A percentile compares a stretch with the other conserved stretches of the same genome.
Conservation (phyloP, 192 early-diverging fungal species). For the Gonapodya prolifera region DNA sequence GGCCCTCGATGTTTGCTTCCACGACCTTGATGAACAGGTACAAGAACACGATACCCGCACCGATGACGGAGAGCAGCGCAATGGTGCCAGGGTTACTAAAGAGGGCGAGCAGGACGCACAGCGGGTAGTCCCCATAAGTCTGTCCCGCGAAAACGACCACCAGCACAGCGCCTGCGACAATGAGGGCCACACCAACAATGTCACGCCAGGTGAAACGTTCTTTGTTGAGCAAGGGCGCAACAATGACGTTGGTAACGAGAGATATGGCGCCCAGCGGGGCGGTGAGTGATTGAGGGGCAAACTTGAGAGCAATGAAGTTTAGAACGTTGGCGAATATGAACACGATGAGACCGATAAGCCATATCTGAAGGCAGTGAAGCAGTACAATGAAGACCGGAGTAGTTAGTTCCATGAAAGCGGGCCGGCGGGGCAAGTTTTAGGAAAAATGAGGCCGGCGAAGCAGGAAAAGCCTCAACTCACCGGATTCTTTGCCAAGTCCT, state of each 20-base stretch:
- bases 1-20: conserved; percentile 27
- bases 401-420: too few species aligned
- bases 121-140: conserved; percentile 40
- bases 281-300: conserved; percentile 68
- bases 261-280: conserved; percentile 67
- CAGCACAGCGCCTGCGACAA: conserved; percentile 57
- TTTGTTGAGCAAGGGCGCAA: conserved; percentile 63
- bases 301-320: conserved; percentile 62
- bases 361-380: conserved; percentile 34
- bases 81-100: conserved; percentile 51
- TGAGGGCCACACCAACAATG: conserved; percentile 56
- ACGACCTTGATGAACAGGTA: conserved; percentile 43
- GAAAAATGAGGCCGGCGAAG: too few species aligned
- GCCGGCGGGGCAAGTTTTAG: too few species aligned
- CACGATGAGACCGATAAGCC: conserved; percentile 54
- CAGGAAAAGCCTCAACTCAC: neutral
- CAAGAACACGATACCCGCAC: conserved; percentile 32
- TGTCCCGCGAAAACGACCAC: conserved; percentile 53
- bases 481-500: neutral
- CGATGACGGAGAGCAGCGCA: conserved; percentile 46
- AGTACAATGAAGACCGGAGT: too few species aligned
- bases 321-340: conserved; percentile 59
- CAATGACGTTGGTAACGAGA: conserved; percentile 66
- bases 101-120: conserved; percentile 58
- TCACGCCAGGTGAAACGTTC: conserved; percentile 55